phyloP scores from a whole-genome alignment of 2,329 filamentous ascomycete species.

The Lasiodiplodia hormozganensis region DNA sequence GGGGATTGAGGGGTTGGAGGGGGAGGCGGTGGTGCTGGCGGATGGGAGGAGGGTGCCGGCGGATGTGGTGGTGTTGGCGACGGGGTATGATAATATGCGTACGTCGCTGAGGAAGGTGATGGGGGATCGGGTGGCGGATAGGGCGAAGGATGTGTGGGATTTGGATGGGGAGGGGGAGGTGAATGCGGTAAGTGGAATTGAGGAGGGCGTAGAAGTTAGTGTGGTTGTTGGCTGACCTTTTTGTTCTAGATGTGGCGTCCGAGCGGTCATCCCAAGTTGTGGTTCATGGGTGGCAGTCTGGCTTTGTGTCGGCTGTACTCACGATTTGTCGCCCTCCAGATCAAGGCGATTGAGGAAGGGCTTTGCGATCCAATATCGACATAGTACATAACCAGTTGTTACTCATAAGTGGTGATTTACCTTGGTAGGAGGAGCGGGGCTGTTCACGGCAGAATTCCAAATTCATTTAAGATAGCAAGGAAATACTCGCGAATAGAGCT shows the following conservation, averaged over 20 bases:
- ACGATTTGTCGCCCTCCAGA: constrained; percentile 48
- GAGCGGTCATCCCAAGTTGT: constrained; percentile 47
- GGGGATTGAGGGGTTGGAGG: constrained; percentile 60
- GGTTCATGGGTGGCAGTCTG: constrained; percentile 51
- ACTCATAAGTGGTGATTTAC: too few relatives aligned
- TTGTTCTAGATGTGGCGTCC: constrained; percentile 43
- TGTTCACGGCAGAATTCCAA: too few relatives aligned
- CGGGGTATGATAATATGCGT: constrained; percentile 71
- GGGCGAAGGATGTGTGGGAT: constrained; percentile 57
- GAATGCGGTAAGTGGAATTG: constrained; percentile 30
- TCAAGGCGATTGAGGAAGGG: constrained; percentile 49
- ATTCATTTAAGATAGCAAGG: too few relatives aligned
- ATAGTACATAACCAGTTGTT: too few relatives aligned
- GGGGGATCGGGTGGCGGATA: constrained; percentile 67
- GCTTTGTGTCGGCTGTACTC: constrained; percentile 46
- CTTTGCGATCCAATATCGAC: constrained; percentile 18
- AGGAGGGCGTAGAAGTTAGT: neutral
- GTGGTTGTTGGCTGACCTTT: neutral
- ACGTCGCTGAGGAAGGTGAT: constrained; percentile 66
- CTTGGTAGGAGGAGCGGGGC: too few relatives aligned
- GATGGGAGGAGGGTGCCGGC: constrained; percentile 65
- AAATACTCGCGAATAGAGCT: too few relatives aligned
- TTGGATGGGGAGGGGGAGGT: constrained; percentile 47
- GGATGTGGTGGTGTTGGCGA: constrained; percentile 65
- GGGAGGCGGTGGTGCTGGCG: constrained; percentile 48